Conservation (phyloP, 225 moss, liverwort and hornwort genomes). For the Thuidium tamariscinum region DNA sequence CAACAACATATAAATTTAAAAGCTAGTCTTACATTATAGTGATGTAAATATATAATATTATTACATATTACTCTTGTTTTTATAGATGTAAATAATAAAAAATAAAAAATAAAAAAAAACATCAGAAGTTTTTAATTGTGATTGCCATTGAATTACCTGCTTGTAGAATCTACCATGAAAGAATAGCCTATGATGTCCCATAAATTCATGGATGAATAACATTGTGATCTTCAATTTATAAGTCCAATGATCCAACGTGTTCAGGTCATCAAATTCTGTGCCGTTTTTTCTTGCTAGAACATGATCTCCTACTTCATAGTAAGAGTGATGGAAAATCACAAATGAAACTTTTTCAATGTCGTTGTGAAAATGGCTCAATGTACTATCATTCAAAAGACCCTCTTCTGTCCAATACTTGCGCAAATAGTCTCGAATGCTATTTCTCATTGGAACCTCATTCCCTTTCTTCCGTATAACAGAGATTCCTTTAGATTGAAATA, state of each 20-base stretch:
- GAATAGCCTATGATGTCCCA: not conserved
- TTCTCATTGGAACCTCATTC: too few relatives aligned
- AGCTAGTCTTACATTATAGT: too few relatives aligned
- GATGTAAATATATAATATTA: too few relatives aligned
- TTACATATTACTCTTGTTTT: too few relatives aligned
- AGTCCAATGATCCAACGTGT: not conserved
- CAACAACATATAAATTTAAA: not conserved
- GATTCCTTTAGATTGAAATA: not conserved
- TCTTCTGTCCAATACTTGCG: not conserved
- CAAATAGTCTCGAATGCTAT: not conserved
- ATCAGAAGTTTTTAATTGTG: too few relatives aligned
- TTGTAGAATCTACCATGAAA: not conserved
- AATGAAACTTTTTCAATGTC: not conserved
- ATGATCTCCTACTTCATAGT: not conserved
- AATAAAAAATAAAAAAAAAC: too few relatives aligned
- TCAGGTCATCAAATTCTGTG: accelerated
- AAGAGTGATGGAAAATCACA: accelerated
- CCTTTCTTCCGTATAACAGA: not conserved
- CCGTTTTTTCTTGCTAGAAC: accelerated
- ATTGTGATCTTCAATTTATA: not conserved
- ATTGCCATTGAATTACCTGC: not conserved
- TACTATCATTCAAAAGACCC: not conserved
- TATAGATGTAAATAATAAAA: too few relatives aligned
- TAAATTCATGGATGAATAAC: not conserved
- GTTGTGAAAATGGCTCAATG: accelerated